Evolutionary conservation across 345 rosid species (phyloP).

Genomic region (Hibiscus tridactylites): DNA sequence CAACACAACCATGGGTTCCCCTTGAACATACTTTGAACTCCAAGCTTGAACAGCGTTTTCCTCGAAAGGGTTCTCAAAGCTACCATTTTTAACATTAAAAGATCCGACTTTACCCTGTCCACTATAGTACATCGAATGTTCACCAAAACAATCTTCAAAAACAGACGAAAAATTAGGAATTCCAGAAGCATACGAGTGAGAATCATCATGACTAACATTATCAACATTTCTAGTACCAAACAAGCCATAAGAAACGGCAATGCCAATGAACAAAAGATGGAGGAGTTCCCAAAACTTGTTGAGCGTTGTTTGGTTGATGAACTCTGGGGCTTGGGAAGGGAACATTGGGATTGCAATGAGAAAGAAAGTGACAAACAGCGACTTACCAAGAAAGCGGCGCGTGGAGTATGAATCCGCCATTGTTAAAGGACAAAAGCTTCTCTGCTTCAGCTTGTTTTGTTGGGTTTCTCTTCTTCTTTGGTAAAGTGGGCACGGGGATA

Average conservation of each 20-base stretch:
- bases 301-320: constrained; percentile 39
- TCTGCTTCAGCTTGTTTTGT: not conserved
- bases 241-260: constrained; percentile 84
- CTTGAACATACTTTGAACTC: constrained; percentile 50
- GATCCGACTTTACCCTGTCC: constrained; percentile 20
- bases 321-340: constrained; percentile 74
- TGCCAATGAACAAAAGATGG: constrained; percentile 53
- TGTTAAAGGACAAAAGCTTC: constrained; percentile 7
- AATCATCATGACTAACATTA: constrained; percentile 24
- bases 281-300: constrained; percentile 71
- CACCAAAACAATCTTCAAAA: constrained; percentile 52
- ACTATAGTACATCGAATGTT: constrained; percentile 4
- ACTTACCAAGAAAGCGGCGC: constrained; percentile 32
- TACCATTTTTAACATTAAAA: constrained; percentile 19
- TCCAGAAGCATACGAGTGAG: constrained; percentile 39
- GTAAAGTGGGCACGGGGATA: not conserved
- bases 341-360: constrained; percentile 63
- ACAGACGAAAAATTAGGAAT: constrained; percentile 42
- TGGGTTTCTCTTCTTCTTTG: not conserved
- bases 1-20: constrained; percentile 46
- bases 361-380: constrained; percentile 37
- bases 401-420: constrained; percentile 47
- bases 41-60: constrained; percentile 39
- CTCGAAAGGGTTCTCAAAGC: constrained; percentile 17
- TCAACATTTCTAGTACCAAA: constrained; percentile 56